Evolutionary conservation across 1,284 basidiomycete species (phyloP).

Genomic region (Trichosporon sp.): DNA sequence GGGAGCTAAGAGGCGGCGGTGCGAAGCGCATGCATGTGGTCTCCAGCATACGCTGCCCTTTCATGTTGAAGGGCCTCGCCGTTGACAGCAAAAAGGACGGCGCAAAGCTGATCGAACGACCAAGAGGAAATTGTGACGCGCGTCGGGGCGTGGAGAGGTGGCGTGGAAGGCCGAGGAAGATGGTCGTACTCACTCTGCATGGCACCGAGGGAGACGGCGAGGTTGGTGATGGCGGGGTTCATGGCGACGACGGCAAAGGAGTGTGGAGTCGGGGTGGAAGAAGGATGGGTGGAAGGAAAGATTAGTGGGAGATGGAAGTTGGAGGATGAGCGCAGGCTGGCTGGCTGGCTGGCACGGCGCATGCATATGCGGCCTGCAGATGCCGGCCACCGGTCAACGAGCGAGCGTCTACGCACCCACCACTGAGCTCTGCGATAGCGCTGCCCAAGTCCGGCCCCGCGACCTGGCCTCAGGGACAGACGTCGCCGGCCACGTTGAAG

Average conservation of each 20-base stretch:
- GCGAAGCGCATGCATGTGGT: not conserved
- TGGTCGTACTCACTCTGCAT: conserved; percentile 72
- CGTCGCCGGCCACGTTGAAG: conserved; percentile 10
- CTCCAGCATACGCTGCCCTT: not conserved
- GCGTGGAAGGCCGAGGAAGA: not conserved
- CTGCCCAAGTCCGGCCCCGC: conserved; percentile 9
- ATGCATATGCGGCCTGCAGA: conserved; percentile 3
- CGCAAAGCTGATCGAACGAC: conserved; percentile 1
- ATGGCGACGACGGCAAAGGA: conserved; percentile 31
- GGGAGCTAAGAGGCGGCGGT: not conserved
- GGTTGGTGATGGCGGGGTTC: conserved; percentile 63
- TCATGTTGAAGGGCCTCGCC: not conserved
- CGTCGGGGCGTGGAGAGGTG: not conserved
- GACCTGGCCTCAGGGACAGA: not conserved
- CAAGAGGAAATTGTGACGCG: not conserved
- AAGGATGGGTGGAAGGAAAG: conserved; percentile 10
- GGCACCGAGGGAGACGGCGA: conserved; percentile 81
- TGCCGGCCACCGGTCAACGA: not conserved
- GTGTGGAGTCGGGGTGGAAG: conserved; percentile 14
- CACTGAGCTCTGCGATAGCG: not conserved
- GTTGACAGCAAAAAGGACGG: not conserved
- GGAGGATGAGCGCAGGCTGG: conserved; percentile 6
- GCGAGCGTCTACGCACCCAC: not conserved
- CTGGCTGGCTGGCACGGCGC: not conserved
- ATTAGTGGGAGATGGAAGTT: conserved; percentile 22